A percentile compares a stretch with the other conserved stretches of the same genome.
These are phyloP conservation scores for Solanum hybrid DNA, from an alignment of 305 asterid species.

Conservation along the genomic window DNA sequence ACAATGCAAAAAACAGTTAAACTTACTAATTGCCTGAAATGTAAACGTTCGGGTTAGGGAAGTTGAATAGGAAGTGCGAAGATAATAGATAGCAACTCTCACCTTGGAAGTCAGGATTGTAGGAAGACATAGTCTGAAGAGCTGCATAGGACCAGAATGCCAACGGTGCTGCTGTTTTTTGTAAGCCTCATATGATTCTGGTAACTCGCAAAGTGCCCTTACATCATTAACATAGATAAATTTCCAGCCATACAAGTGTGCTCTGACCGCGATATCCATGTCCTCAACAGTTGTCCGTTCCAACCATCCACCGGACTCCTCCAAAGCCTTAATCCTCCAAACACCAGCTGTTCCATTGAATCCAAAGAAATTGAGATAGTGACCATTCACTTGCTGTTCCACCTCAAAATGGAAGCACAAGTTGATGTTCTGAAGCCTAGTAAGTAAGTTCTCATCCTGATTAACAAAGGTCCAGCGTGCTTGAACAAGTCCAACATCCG, in stretches of 20 bases:
- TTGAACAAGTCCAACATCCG: constrained; percentile 82
- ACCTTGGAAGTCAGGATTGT: constrained; percentile 71
- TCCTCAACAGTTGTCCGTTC: constrained; percentile 95
- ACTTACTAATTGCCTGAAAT: not conserved
- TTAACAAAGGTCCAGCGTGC: constrained; percentile 91
- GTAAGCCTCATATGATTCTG: constrained; percentile 91
- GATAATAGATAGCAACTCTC: not conserved
- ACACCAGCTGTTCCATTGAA: constrained; percentile 97
- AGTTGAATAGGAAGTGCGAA: not conserved
- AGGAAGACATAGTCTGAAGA: constrained; percentile 79
- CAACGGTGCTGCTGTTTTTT: constrained; percentile 95
- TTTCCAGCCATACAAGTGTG: constrained; percentile 88
- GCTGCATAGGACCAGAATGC: constrained; percentile 99
- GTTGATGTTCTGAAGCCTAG: constrained; percentile 83
- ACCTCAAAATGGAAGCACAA: constrained; percentile 94
- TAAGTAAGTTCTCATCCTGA: constrained; percentile 83
- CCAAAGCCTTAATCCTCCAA: constrained; percentile 92
- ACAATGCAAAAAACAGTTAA: not conserved
- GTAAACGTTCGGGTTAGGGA: not conserved
- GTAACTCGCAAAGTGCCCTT: constrained; percentile 73
- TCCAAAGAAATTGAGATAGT: constrained; percentile 77
- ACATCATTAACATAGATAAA: constrained; percentile 68
- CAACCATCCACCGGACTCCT: constrained; percentile 97
- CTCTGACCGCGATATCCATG: constrained; percentile 94
- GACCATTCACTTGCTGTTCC: constrained; percentile 90